These are phyloP conservation scores for Naematelia encephala DNA, from an alignment of 768 basidiomycete species.

Conservation along the genomic window DNA sequence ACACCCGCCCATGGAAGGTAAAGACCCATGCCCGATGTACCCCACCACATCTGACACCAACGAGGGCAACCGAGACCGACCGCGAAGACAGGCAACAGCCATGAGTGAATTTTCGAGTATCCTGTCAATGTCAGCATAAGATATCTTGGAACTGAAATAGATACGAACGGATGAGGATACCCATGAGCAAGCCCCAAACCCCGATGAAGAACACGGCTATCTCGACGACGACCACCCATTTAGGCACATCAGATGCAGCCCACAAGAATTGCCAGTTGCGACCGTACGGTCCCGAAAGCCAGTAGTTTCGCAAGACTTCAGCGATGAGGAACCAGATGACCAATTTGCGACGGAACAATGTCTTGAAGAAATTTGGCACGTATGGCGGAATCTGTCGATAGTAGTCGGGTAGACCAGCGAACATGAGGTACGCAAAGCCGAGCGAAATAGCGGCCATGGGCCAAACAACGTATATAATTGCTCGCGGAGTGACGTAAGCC, in stretches of 20 bases:
- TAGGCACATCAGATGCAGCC: constrained; percentile 69
- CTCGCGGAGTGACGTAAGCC: constrained; percentile 69
- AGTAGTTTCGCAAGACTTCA: constrained; percentile 66
- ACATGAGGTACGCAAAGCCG: constrained; percentile 75
- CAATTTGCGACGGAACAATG: constrained; percentile 82
- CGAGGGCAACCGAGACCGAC: constrained; percentile 89
- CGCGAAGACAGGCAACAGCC: constrained; percentile 90
- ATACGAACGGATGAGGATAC: constrained; percentile 60
- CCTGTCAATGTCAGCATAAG: constrained; percentile 45
- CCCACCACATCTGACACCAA: constrained; percentile 98
- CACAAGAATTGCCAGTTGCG: constrained; percentile 95
- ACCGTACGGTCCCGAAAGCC: constrained; percentile 55
- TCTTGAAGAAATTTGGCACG: constrained; percentile 86
- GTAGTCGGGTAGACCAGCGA: constrained; percentile 78
- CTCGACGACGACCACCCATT: constrained; percentile 77
- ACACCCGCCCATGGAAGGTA: constrained; percentile 91
- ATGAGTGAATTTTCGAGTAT: constrained; percentile 90
- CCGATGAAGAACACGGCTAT: constrained; percentile 79
- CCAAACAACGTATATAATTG: constrained; percentile 77
- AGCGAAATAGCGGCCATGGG: constrained; percentile 73
- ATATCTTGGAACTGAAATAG: background rate
- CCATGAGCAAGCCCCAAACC: constrained; percentile 74
- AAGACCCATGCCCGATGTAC: constrained; percentile 84
- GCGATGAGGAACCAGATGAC: constrained; percentile 94
- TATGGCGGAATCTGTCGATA: constrained; percentile 71